Percentiles rank a stretch among this genome's conserved stretches.
These are phyloP conservation scores for Neurospora crassa DNA, from an alignment of 2,329 filamentous ascomycete genomes.

Conservation along the genomic window DNA sequence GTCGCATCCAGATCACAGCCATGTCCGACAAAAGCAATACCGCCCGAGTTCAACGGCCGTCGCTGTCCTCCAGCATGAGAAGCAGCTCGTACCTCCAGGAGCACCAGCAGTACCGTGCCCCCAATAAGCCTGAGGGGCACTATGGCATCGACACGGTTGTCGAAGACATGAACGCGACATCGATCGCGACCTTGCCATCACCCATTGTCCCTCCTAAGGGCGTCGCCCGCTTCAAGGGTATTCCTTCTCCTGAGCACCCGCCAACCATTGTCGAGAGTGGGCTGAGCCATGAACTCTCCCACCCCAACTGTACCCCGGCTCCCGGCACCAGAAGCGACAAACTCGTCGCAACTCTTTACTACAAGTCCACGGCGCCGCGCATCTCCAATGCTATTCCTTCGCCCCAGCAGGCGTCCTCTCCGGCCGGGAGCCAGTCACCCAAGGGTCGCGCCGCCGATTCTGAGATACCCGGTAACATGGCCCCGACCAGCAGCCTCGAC, in stretches of 20 bases:
- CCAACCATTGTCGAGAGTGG: slow-evolving; percentile 53
- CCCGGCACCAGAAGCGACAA: slow-evolving; percentile 38
- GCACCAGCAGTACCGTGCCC: slow-evolving; percentile 53
- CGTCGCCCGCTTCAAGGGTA: slow-evolving; percentile 45
- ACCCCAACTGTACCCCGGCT: slow-evolving; percentile 50
- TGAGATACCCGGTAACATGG: slow-evolving; percentile 43
- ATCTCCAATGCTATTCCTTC: slow-evolving; percentile 26
- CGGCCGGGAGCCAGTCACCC: slow-evolving; percentile 17
- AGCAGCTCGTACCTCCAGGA: slow-evolving; percentile 54
- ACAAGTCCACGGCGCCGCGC: slow-evolving; percentile 35
- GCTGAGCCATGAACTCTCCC: slow-evolving; percentile 51
- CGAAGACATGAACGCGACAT: slow-evolving; percentile 38
- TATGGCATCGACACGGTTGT: slow-evolving; percentile 58
- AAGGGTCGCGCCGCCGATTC: slow-evolving; percentile 25
- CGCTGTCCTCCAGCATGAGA: slow-evolving; percentile 27
- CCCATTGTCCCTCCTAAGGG: slow-evolving; percentile 23
- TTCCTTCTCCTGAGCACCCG: slow-evolving; percentile 49
- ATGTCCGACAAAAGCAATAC: slow-evolving; percentile 16
- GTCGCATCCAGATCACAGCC: slow-evolving; percentile 2
- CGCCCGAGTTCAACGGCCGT: slow-evolving; percentile 13
- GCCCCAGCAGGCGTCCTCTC: slow-evolving; percentile 25
- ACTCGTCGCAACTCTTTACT: slow-evolving; percentile 55
- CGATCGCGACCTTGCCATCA: slow-evolving; percentile 19
- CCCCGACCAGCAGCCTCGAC: slow-evolving; percentile 48
- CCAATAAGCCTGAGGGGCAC: slow-evolving; percentile 42